These are phyloP conservation scores for Fusarium chaquense DNA, from an alignment of 2,329 filamentous ascomycete species.

Conservation along the genomic window DNA sequence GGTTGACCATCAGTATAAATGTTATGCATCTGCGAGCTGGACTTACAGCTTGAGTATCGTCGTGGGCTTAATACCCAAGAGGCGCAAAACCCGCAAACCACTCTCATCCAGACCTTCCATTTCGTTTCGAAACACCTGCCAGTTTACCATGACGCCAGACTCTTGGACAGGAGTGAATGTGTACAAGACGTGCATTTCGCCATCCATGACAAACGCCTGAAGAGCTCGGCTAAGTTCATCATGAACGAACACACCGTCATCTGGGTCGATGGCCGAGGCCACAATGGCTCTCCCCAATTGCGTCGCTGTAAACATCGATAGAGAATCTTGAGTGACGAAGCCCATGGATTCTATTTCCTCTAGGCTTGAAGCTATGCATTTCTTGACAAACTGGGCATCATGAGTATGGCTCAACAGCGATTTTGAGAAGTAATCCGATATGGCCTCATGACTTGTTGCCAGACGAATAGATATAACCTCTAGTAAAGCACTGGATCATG, in stretches of 20 bases:
- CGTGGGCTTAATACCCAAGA: constrained; percentile 76
- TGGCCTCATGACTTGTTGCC: constrained; percentile 72
- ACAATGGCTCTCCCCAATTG: constrained; percentile 77
- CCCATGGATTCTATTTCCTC: constrained; percentile 66
- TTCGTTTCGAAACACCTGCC: constrained; percentile 78
- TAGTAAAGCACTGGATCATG: constrained; percentile 69
- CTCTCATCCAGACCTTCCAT: constrained; percentile 78
- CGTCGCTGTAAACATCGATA: constrained; percentile 69
- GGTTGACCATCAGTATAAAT: constrained; percentile 32
- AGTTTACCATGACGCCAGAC: constrained; percentile 69
- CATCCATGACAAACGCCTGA: constrained; percentile 81
- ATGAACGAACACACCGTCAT: constrained; percentile 80
- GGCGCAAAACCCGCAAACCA: constrained; percentile 73
- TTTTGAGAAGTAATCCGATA: constrained; percentile 75
- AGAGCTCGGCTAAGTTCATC: constrained; percentile 75
- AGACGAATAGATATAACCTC: constrained; percentile 77
- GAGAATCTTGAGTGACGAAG: constrained; percentile 65
- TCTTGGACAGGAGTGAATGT: constrained; percentile 80
- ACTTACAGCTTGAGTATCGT: constrained; percentile 75
- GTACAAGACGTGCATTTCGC: constrained; percentile 83
- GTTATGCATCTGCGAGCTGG: background rate
- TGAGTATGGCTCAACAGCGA: constrained; percentile 74
- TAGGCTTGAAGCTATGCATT: constrained; percentile 70
- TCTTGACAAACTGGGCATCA: constrained; percentile 61
- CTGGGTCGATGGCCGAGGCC: constrained; percentile 77